Percentiles rank a stretch among this genome's conserved stretches.
Evolutionary conservation across 768 basidiomycete species (phyloP).

Genomic region (Megacollybia marginata): DNA sequence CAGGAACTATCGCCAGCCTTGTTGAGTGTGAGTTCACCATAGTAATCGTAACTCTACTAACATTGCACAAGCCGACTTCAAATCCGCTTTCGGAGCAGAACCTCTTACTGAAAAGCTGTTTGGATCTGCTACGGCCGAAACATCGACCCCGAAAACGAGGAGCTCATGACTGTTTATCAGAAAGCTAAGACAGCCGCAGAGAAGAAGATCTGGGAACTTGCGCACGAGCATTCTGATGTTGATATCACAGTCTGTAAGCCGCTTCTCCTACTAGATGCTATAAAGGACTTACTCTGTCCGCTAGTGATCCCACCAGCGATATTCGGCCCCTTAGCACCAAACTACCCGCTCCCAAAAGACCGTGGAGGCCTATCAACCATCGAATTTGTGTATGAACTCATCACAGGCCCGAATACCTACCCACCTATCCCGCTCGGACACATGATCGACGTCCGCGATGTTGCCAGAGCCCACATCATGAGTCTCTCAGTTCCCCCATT

Average conservation of each 20-base stretch:
- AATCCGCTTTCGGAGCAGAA: no score
- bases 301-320: slow-evolving; percentile 12
- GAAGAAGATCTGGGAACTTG: slow-evolving; percentile 16
- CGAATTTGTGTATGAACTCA: slow-evolving; percentile 1
- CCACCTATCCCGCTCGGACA: slow-evolving; percentile 1
- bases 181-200: slow-evolving; percentile 18
- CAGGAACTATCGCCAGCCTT: no score
- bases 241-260: no score
- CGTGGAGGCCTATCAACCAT: background rate
- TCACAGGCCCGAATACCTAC: background rate
- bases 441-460: slow-evolving; percentile 9
- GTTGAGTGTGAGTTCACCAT: slow-evolving; percentile 5
- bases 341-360: slow-evolving; percentile 1
- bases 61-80: slow-evolving; percentile 1
- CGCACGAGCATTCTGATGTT: slow-evolving; percentile 15
- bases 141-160: background rate
- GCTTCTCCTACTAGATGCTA: no score
- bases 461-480: slow-evolving; percentile 5
- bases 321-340: slow-evolving; percentile 12
- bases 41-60: no score
- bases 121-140: slow-evolving; percentile 4
- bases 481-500: slow-evolving; percentile 5
- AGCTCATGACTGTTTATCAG: slow-evolving; percentile 13
- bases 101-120: slow-evolving; percentile 4
- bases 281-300: no score